Evolutionary conservation across 768 basidiomycete genomes (phyloP).

Genomic region (Suillus tomentosus): DNA sequence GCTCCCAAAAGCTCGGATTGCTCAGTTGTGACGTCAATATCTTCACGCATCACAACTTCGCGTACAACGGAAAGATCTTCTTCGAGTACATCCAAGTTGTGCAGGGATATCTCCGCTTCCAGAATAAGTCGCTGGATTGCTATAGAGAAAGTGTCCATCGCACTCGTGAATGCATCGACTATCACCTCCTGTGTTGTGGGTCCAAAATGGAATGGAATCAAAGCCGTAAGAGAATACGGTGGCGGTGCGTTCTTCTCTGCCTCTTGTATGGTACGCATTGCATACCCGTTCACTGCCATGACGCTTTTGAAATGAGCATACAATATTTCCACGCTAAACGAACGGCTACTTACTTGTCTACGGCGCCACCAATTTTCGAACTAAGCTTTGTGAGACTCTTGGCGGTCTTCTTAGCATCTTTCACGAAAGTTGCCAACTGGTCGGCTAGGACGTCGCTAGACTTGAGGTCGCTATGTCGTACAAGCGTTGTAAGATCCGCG

Average conservation of each 20-base stretch:
- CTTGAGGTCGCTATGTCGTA: constrained; percentile 62
- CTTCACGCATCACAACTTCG: constrained; percentile 62
- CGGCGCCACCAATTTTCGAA: constrained; percentile 69
- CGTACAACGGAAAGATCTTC: constrained; percentile 57
- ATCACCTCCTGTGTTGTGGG: constrained; percentile 48
- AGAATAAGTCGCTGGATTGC: constrained; percentile 58
- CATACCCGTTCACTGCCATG: constrained; percentile 65
- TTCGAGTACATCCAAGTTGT: constrained; percentile 63
- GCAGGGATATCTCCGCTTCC: constrained; percentile 63
- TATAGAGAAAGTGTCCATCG: constrained; percentile 59
- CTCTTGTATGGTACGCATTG: constrained; percentile 54
- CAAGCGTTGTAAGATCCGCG: constrained; percentile 61
- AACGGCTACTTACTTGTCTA: constrained; percentile 60
- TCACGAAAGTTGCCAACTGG: constrained; percentile 53
- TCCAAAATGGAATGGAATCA: constrained; percentile 42
- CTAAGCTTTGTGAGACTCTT: constrained; percentile 62
- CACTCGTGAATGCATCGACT: constrained; percentile 54
- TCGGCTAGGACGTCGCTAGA: constrained; percentile 59
- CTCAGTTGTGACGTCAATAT: constrained; percentile 43
- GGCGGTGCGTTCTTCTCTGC: constrained; percentile 32
- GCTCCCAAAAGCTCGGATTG: constrained; percentile 58
- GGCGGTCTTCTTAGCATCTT: constrained; percentile 61
- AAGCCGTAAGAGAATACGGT: constrained; percentile 30
- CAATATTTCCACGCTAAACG: not conserved
- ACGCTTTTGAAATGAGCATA: not conserved